Conservation (phyloP, 371 early-diverging fungal species). For the Mucor saturninus region DNA sequence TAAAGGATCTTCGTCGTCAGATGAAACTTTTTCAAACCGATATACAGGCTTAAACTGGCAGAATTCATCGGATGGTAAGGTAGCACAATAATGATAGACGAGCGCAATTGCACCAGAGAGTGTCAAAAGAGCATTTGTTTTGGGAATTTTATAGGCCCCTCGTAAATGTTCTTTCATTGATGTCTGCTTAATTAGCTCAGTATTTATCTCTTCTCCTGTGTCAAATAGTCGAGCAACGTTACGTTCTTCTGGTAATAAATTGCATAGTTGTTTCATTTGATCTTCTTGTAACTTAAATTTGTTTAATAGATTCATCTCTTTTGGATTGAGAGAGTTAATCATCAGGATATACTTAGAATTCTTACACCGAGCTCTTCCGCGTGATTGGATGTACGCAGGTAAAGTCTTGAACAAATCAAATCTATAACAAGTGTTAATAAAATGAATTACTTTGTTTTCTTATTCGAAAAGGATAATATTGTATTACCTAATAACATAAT, state of each 20-base stretch:
- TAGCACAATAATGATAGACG: slow-evolving; percentile 8
- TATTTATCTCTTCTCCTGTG: slow-evolving; percentile 4
- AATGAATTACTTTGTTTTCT: background rate
- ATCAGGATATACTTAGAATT: slow-evolving; percentile 79
- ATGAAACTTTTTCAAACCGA: background rate
- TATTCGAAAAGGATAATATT: background rate
- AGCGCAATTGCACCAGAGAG: background rate
- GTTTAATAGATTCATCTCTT: slow-evolving; percentile 38
- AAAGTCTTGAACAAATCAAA: slow-evolving; percentile 81
- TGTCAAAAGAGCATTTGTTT: slow-evolving; percentile 71
- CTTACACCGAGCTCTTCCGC: slow-evolving; percentile 85
- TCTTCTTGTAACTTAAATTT: slow-evolving; percentile 54
- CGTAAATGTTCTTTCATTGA: slow-evolving; percentile 32
- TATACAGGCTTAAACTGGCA: slow-evolving; percentile 13
- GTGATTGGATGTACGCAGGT: slow-evolving; percentile 86
- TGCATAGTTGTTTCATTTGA: slow-evolving; percentile 58
- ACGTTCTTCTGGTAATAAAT: slow-evolving; percentile 50
- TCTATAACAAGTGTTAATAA: slow-evolving; percentile 29
- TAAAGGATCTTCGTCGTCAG: background rate
- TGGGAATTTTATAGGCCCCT: slow-evolving; percentile 46
- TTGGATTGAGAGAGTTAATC: slow-evolving; percentile 57
- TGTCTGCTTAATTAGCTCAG: slow-evolving; percentile 31
- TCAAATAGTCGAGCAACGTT: slow-evolving; percentile 33
- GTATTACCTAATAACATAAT: slow-evolving; percentile 75
- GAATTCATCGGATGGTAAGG: slow-evolving; percentile 13